Percentiles rank a stretch among this genome's conserved stretches.
These are phyloP conservation scores for Boletus vermiculosoides DNA, from an alignment of 768 basidiomycete genomes.

Conservation along the genomic window DNA sequence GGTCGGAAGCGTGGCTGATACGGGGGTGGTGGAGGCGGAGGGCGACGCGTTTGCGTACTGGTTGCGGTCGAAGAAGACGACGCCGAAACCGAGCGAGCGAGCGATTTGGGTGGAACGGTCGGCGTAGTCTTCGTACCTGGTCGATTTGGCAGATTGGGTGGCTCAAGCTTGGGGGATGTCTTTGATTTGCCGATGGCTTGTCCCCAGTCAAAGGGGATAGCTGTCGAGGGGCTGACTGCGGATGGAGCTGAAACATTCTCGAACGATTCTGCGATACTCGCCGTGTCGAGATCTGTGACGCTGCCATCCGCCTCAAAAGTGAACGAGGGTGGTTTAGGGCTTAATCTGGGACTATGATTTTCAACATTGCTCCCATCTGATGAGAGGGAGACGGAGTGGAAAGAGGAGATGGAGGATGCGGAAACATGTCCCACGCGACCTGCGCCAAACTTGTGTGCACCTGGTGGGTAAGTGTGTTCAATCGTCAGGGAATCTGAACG, in stretches of 20 bases:
- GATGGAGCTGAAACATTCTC: slow-evolving; percentile 63
- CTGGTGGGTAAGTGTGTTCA: slow-evolving; percentile 57
- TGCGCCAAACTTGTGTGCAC: slow-evolving; percentile 36
- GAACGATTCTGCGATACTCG: slow-evolving; percentile 69
- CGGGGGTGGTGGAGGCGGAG: slow-evolving; percentile 37
- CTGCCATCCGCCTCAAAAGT: slow-evolving; percentile 43
- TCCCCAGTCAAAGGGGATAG: slow-evolving; percentile 52
- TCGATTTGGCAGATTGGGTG: slow-evolving; percentile 51
- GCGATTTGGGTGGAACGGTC: slow-evolving; percentile 28
- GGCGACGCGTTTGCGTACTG: slow-evolving; percentile 41
- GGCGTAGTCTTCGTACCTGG: slow-evolving; percentile 27
- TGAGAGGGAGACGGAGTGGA: slow-evolving; percentile 80
- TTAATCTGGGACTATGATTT: slow-evolving; percentile 3
- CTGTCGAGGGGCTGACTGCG: slow-evolving; percentile 51
- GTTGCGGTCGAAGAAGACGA: slow-evolving; percentile 38
- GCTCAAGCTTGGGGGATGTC: slow-evolving; percentile 28
- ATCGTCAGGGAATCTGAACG: slow-evolving; percentile 50
- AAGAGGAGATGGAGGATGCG: slow-evolving; percentile 75
- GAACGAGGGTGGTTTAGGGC: slow-evolving; percentile 43
- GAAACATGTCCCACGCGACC: slow-evolving; percentile 48
- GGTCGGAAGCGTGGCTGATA: slow-evolving; percentile 28
- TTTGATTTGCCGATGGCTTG: slow-evolving; percentile 38
- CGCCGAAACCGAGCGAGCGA: slow-evolving; percentile 34
- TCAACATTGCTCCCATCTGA: slow-evolving; percentile 48
- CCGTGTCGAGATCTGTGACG: slow-evolving; percentile 45